Evolutionary conservation across 2,329 filamentous ascomycete genomes (phyloP).

Genomic region (Zymoseptoria crescenta): DNA sequence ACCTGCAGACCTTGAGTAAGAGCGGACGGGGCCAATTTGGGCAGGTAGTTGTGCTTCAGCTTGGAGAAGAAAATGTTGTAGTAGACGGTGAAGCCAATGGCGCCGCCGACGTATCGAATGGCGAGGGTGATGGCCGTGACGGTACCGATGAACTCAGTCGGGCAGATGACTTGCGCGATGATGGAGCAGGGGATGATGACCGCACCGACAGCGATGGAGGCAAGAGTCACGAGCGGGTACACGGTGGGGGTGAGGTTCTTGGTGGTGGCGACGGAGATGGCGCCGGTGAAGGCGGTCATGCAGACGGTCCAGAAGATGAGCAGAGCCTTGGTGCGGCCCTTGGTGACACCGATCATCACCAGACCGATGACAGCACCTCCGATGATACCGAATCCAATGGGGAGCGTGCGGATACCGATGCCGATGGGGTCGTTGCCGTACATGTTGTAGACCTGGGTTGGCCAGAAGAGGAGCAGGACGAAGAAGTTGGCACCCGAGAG

Average conservation of each 20-base stretch:
- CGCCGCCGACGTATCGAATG: slow-evolving; percentile 59
- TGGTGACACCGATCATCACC: slow-evolving; percentile 48
- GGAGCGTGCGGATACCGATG: slow-evolving; percentile 58
- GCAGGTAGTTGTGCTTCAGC: slow-evolving; percentile 5
- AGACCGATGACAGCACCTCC: slow-evolving; percentile 53
- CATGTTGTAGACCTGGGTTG: slow-evolving; percentile 56
- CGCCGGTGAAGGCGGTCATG: slow-evolving; percentile 53
- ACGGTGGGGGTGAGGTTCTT: slow-evolving; percentile 20
- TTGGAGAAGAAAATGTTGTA: slow-evolving; percentile 49
- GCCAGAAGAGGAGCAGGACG: slow-evolving; percentile 50
- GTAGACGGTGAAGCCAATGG: slow-evolving; percentile 43
- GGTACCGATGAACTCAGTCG: slow-evolving; percentile 61
- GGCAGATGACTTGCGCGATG: slow-evolving; percentile 59
- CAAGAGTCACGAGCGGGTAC: slow-evolving; percentile 48
- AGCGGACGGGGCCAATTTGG: background rate
- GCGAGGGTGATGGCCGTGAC: slow-evolving; percentile 60
- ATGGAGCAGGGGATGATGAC: slow-evolving; percentile 61
- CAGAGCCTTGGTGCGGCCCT: slow-evolving; percentile 52
- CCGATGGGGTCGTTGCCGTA: slow-evolving; percentile 52
- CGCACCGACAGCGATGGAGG: slow-evolving; percentile 58
- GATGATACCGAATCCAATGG: slow-evolving; percentile 57
- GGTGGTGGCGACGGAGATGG: slow-evolving; percentile 20
- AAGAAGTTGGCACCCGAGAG: slow-evolving; percentile 36
- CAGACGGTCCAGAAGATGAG: slow-evolving; percentile 52
- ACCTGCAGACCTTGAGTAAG: background rate